phyloP scores from a whole-genome alignment of 441 rosid genomes.

The Croton setiger region DNA sequence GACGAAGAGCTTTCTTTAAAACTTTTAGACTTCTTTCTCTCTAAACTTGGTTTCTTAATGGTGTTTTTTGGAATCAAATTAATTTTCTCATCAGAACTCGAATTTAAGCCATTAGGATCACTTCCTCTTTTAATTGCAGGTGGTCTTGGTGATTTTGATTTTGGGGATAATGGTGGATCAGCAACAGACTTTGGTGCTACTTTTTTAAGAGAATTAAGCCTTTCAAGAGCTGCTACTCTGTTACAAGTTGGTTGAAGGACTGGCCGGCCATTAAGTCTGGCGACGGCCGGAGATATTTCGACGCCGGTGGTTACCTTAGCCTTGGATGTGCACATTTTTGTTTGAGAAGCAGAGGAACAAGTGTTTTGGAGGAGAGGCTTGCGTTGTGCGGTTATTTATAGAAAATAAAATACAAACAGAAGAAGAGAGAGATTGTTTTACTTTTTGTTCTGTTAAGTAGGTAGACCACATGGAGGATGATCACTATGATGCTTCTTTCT shows the following conservation, averaged over 20 bases:
- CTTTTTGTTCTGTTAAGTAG: too few relatives aligned
- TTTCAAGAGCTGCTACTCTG: constrained; percentile 35
- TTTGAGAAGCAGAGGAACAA: not conserved
- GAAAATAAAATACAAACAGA: not conserved
- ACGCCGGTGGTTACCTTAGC: constrained; percentile 33
- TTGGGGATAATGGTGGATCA: constrained; percentile 34
- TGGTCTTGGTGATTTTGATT: constrained; percentile 38
- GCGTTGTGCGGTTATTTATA: constrained; percentile 27
- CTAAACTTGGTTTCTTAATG: constrained; percentile 26
- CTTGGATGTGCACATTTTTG: constrained; percentile 38
- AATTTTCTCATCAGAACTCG: constrained; percentile 39
- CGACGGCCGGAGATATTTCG: constrained; percentile 26
- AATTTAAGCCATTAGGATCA: constrained; percentile 29
- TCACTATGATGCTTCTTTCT: too few relatives aligned
- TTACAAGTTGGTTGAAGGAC: constrained; percentile 61
- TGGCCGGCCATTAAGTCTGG: constrained; percentile 51
- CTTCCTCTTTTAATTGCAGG: constrained; percentile 33
- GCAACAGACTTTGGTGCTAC: constrained; percentile 19
- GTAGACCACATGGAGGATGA: too few relatives aligned
- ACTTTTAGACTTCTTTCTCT: constrained; percentile 74
- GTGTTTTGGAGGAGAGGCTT: constrained; percentile 18
- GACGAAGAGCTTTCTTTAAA: constrained; percentile 43
- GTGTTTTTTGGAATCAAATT: constrained; percentile 17
- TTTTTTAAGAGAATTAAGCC: constrained; percentile 36
- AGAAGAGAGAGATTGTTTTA: not conserved